These are phyloP conservation scores for Fraxinus latifolia DNA, from an alignment of 305 asterid genomes.

Conservation along the genomic window DNA sequence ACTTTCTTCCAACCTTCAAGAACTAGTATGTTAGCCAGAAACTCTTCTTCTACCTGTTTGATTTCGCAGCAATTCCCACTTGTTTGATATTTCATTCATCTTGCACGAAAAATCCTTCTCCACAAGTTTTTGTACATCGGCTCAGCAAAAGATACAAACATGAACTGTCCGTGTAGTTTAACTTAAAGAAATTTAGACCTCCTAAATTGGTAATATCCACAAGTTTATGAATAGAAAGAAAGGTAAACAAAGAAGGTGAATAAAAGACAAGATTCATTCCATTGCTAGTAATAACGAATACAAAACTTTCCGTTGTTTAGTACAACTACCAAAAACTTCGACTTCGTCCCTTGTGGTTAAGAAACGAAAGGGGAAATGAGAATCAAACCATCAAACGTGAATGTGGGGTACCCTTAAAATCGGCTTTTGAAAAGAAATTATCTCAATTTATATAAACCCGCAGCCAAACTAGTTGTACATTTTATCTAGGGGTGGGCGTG, in stretches of 20 bases:
- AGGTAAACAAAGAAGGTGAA: background rate
- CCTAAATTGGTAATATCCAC: background rate
- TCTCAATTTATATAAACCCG: too few species aligned
- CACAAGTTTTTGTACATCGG: background rate
- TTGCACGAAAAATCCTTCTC: background rate
- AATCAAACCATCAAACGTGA: too few species aligned
- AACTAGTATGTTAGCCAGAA: background rate
- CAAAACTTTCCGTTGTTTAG: background rate
- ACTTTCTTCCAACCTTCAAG: background rate
- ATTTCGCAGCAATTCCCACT: background rate
- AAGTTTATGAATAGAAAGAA: background rate
- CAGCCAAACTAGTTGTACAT: background rate
- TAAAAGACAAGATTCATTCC: background rate
- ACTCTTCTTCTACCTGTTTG: background rate
- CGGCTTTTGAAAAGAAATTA: background rate
- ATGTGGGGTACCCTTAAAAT: too few species aligned
- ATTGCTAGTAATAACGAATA: background rate
- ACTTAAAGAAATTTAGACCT: background rate
- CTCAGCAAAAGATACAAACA: background rate
- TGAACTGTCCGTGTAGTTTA: background rate
- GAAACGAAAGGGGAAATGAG: too few species aligned
- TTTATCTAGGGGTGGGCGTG: too few species aligned
- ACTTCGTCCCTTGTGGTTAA: background rate
- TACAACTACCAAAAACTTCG: background rate
- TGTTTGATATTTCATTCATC: background rate